Evolutionary conservation across 2,329 filamentous ascomycete species (phyloP).

Genomic region (Alternaria incomplexa): DNA sequence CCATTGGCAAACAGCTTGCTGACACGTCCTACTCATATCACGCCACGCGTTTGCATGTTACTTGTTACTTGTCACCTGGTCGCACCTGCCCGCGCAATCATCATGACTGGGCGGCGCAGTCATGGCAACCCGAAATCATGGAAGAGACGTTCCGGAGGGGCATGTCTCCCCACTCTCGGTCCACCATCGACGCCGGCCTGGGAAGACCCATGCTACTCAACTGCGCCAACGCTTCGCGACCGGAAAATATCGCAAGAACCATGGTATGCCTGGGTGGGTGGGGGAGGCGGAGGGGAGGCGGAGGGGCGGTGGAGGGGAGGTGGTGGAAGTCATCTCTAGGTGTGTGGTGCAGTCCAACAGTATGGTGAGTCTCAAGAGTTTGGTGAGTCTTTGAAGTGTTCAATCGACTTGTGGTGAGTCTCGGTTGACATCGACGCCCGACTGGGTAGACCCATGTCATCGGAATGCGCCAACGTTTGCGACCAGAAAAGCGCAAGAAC

Average conservation of each 20-base stretch:
- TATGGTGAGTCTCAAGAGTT: no score
- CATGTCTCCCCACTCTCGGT: slow-evolving; percentile 16
- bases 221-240: slow-evolving; percentile 10
- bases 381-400: no score
- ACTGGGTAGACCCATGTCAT: slow-evolving; percentile 15
- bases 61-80: not conserved
- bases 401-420: no score
- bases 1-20: not conserved
- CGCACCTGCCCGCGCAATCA: not conserved
- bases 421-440: not conserved
- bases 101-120: not conserved
- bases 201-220: slow-evolving; percentile 15
- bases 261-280: slow-evolving; percentile 1
- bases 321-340: no score
- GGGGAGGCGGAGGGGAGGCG: no score
- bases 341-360: no score
- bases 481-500: slow-evolving; percentile 17
- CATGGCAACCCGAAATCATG: not conserved
- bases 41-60: not conserved
- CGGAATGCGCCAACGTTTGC: slow-evolving; percentile 6
- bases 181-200: slow-evolving; percentile 10
- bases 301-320: no score
- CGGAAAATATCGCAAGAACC: slow-evolving; percentile 19
- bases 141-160: not conserved
- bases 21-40: not conserved